Evolutionary conservation across 768 basidiomycete species (phyloP), one percentile per base, ranked within the genome.

Genomic region (Crassisporium funariophilum): DNA sequence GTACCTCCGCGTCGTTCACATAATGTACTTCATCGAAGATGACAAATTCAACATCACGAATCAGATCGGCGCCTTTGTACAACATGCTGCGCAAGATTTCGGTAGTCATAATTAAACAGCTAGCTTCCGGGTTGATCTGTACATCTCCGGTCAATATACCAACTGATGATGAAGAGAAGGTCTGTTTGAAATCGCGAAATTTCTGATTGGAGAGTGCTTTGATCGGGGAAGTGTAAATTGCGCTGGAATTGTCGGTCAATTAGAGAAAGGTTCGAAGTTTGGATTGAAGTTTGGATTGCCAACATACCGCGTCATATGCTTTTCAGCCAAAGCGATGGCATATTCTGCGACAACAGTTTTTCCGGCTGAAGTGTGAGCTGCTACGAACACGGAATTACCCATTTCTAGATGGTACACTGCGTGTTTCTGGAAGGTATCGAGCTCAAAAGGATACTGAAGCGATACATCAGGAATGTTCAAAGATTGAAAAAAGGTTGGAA

Each of bases 1-100:
- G 41, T 47, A 95, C 95, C 86, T 99, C 97, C 12, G 92, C 89
- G 64, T 99, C 97, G 61, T 98, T 99, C 43, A 99, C 95, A 66
- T 99, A 99, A 69, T 99, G 97, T 22, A 99, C 97, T 63, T 99
- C 97, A 62, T 99, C 97, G 61, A 99, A 99, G 50, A 99, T 97
- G 17, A 99, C 97, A 63, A 98, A 99, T 64, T 99, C 97, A 40
- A 99, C 95, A 65, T 99, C 97, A 24, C 97, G 83, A 57, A 99
- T 99, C 16, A 99, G 75, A 71, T 99, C 97, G 9, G 97, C 97
- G 2, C 97, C 97, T 65, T 98, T 95, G 71, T 98, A 98, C 16
- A 99, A 78, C 97, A 99, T 99, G 59, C 91, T 93, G 57, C 97
- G 81, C 53, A 99, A 68, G 62, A 99, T 99, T 66, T 99, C 97